These are phyloP conservation scores for Lodderomyces jiufengensis DNA, from an alignment of 1,139 yeast genomes.

Conservation along the genomic window DNA sequence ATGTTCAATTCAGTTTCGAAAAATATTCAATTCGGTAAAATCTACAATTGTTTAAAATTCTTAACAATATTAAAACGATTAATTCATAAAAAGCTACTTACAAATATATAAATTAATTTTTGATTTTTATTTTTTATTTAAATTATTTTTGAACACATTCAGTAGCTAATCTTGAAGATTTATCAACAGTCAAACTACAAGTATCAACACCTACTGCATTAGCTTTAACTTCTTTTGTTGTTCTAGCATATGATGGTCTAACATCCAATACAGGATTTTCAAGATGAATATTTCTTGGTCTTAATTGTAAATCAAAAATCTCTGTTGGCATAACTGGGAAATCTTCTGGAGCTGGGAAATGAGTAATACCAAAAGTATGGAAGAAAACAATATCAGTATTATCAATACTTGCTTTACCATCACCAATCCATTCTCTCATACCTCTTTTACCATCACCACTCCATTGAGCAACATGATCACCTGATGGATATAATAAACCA, in stretches of 20 bases:
- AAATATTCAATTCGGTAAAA: no score
- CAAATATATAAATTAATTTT: no score
- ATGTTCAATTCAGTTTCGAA: no score
- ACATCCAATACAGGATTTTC: constrained; percentile 77
- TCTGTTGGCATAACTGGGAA: constrained; percentile 90
- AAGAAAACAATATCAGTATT: constrained; percentile 68
- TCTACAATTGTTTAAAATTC: no score
- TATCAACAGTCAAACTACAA: constrained; percentile 38
- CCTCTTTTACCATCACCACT: constrained; percentile 72
- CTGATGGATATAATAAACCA: constrained; percentile 72
- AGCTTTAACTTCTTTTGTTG: constrained; percentile 54
- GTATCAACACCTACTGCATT: constrained; percentile 32
- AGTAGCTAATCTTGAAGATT: constrained; percentile 37
- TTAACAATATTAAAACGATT: no score
- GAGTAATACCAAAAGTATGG: constrained; percentile 83
- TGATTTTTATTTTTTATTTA: neutral
- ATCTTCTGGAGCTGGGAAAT: constrained; percentile 86
- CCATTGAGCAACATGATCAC: constrained; percentile 77
- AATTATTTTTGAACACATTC: constrained; percentile 21
- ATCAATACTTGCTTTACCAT: constrained; percentile 58
- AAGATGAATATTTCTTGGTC: constrained; percentile 75
- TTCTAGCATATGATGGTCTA: constrained; percentile 64
- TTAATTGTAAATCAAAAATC: constrained; percentile 65
- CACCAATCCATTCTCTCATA: constrained; percentile 71
- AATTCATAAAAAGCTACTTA: neutral